phyloP scores from a whole-genome alignment of 2,329 filamentous ascomycete species.

The Phaeoacremonium minimum region DNA sequence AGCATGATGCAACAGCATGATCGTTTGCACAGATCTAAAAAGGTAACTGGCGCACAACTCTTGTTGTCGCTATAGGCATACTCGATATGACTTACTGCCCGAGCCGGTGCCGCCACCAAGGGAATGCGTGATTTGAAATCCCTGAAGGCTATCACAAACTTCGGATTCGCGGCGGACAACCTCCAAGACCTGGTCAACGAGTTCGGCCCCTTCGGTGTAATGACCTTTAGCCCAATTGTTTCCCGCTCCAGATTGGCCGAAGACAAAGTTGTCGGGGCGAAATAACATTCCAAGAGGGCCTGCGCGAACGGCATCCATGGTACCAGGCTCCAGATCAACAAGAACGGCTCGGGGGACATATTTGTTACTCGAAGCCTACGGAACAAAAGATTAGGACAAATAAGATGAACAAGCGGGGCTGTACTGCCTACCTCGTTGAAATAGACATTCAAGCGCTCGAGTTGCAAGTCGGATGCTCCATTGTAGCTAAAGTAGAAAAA shows the following conservation, averaged over 20 bases:
- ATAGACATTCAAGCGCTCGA: constrained; percentile 99
- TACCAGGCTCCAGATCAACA: constrained; percentile 98
- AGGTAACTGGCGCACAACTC: no score
- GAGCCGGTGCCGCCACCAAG: constrained; percentile 99
- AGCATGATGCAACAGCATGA: no score
- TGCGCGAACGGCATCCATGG: constrained; percentile 98
- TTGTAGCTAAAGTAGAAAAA: constrained; percentile 73
- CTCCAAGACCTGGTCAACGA: constrained; percentile 96
- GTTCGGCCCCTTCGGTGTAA: constrained; percentile 99
- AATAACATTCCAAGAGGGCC: constrained; percentile 98
- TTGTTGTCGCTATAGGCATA: no score
- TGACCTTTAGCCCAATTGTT: constrained; percentile 99
- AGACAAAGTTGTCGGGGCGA: constrained; percentile 99
- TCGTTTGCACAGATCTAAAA: no score
- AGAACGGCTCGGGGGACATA: constrained; percentile 99
- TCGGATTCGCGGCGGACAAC: constrained; percentile 98
- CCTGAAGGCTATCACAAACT: constrained; percentile 98
- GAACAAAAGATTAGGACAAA: neutral
- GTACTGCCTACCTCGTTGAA: constrained; percentile 64
- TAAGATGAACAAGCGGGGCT: no score
- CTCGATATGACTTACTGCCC: no score
- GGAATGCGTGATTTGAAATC: constrained; percentile 99
- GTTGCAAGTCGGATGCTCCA: constrained; percentile 96
- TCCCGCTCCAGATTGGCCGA: constrained; percentile 98
- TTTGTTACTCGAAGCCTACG: constrained; percentile 91